Evolutionary conservation across 148 eudicot genomes (phyloP).

Genomic region (Salicornia ramosissima): DNA sequence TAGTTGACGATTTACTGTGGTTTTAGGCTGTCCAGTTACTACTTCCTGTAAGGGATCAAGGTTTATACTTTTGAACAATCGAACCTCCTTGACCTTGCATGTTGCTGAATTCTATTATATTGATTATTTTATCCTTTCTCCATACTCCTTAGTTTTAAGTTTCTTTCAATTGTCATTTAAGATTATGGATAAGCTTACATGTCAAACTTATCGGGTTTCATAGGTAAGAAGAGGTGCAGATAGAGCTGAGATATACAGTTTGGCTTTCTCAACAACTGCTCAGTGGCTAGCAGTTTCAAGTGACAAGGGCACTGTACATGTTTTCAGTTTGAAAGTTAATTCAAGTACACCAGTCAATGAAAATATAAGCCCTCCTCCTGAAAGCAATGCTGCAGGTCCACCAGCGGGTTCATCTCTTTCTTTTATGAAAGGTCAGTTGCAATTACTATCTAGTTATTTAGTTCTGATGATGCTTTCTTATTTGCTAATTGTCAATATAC

Average conservation of each 20-base stretch:
- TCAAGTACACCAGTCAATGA: slow-evolving; percentile 46
- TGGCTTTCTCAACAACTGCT: slow-evolving; percentile 82
- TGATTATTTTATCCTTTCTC: no score
- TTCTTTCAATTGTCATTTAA: background rate
- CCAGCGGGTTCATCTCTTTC: slow-evolving; percentile 60
- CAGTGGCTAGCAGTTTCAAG: slow-evolving; percentile 92
- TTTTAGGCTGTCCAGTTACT: background rate
- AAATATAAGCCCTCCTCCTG: slow-evolving; percentile 35
- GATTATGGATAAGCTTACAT: background rate
- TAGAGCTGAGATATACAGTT: slow-evolving; percentile 80
- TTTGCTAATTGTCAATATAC: background rate
- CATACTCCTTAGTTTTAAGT: background rate
- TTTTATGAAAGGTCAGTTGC: slow-evolving; percentile 58
- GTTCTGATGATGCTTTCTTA: background rate
- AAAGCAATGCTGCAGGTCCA: slow-evolving; percentile 36
- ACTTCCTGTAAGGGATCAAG: background rate
- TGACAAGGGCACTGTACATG: slow-evolving; percentile 90
- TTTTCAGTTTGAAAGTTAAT: slow-evolving; percentile 60
- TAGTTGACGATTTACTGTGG: background rate
- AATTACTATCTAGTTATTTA: background rate
- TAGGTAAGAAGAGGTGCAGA: slow-evolving; percentile 93
- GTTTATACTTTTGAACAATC: background rate
- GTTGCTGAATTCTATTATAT: background rate
- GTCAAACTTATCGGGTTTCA: slow-evolving; percentile 16
- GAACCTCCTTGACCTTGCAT: no score